Percentiles rank a stretch among this genome's conserved stretches.
Evolutionary conservation across 139 green algal genomes (phyloP).

Genomic region (Chlorella sp.): DNA sequence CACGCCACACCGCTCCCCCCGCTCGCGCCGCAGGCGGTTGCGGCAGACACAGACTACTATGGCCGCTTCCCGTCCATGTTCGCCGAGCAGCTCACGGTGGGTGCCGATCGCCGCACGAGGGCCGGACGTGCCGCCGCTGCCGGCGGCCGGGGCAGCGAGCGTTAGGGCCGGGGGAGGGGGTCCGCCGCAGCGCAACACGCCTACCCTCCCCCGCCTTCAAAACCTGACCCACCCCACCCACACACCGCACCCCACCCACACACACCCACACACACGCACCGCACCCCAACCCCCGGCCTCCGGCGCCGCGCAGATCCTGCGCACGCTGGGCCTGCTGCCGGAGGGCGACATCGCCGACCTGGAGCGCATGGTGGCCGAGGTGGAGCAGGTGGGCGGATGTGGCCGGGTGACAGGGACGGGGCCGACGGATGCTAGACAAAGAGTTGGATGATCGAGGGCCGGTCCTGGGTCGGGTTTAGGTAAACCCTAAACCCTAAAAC

Average conservation of each 20-base stretch:
- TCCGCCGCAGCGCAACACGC: too few species aligned
- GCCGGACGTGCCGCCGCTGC: not conserved
- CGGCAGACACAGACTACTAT: constrained; percentile 82
- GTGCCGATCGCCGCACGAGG: constrained; percentile 2
- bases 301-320: constrained; percentile 45
- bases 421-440: not conserved
- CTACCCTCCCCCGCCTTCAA: too few species aligned
- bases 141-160: too few species aligned
- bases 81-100: constrained; percentile 48
- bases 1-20: too few species aligned
- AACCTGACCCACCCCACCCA: not conserved
- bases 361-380: constrained; percentile 51
- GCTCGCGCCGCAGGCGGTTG: constrained; percentile 76
- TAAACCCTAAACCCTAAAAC: too few species aligned
- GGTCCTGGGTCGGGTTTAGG: not conserved
- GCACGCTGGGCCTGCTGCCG: constrained; percentile 44
- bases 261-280: not conserved
- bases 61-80: constrained; percentile 67
- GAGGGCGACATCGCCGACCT: constrained; percentile 56
- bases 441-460: not conserved
- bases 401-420: not conserved
- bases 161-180: too few species aligned
- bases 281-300: not conserved
- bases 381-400: constrained; percentile 31
- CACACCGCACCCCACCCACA: not conserved